These are phyloP conservation scores for Mycena kentingensis DNA, from an alignment of 768 basidiomycete species.

Conservation along the genomic window DNA sequence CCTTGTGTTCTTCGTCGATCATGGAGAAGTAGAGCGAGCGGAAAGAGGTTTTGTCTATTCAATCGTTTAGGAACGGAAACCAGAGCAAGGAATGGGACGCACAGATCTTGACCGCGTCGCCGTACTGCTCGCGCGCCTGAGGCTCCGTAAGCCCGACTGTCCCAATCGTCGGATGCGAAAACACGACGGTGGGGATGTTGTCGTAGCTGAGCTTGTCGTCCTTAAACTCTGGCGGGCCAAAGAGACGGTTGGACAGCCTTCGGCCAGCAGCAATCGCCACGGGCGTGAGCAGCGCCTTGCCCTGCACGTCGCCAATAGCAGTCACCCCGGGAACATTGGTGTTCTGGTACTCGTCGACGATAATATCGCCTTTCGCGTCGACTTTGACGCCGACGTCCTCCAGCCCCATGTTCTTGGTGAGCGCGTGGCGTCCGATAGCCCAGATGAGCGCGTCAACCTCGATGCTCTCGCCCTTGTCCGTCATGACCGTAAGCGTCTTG, in stretches of 20 bases:
- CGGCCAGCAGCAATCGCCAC: slow-evolving; percentile 97
- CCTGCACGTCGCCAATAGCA: slow-evolving; percentile 90
- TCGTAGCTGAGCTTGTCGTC: slow-evolving; percentile 85
- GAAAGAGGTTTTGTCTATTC: slow-evolving; percentile 76
- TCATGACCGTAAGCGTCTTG: slow-evolving; percentile 71
- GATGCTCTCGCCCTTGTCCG: slow-evolving; percentile 72
- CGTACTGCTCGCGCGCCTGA: slow-evolving; percentile 85
- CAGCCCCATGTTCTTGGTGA: slow-evolving; percentile 77
- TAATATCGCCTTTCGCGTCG: slow-evolving; percentile 77
- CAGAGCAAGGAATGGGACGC: slow-evolving; percentile 33
- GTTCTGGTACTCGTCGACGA: slow-evolving; percentile 92
- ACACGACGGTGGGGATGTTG: slow-evolving; percentile 93
- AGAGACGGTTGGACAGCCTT: slow-evolving; percentile 84
- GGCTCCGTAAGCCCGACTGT: slow-evolving; percentile 95
- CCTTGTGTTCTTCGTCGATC: slow-evolving; percentile 87
- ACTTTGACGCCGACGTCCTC: slow-evolving; percentile 76
- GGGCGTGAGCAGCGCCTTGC: slow-evolving; percentile 91
- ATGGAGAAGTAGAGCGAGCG: slow-evolving; percentile 90
- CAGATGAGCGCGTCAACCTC: slow-evolving; percentile 89
- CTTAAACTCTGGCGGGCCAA: slow-evolving; percentile 85
- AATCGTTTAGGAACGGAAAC: not conserved
- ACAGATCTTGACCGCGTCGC: slow-evolving; percentile 91
- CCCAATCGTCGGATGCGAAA: slow-evolving; percentile 97
- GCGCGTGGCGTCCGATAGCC: slow-evolving; percentile 90
- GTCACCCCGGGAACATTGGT: slow-evolving; percentile 69